Percentiles rank a stretch among this genome's conserved stretches.
Conservation (phyloP, 345 rosid species). For the Carallia pectinifolia region DNA sequence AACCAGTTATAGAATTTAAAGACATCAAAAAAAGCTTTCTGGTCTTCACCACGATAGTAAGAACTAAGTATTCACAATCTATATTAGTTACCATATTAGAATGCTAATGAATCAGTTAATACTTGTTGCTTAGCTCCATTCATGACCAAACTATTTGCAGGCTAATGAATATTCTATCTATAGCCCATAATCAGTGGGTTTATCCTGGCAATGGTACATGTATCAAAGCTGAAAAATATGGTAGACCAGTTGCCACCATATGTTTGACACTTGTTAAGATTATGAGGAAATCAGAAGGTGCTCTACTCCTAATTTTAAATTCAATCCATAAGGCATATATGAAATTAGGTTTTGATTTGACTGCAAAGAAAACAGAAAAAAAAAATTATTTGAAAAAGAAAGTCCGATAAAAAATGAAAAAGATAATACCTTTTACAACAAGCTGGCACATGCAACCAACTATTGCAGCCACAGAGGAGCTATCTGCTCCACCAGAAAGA, state of each 20-base stretch:
- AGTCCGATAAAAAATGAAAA: not conserved
- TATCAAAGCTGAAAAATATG: not conserved
- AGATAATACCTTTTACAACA: slow-evolving; percentile 71
- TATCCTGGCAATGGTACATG: not conserved
- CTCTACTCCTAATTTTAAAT: not conserved
- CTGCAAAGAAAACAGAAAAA: not conserved
- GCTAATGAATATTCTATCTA: not conserved
- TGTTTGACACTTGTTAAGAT: too few species aligned
- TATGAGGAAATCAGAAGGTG: not conserved
- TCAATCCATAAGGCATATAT: not conserved
- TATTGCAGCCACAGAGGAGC: slow-evolving; percentile 96
- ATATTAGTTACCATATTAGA: too few species aligned
- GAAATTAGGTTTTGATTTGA: not conserved
- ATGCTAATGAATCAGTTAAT: too few species aligned
- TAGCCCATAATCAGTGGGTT: not conserved
- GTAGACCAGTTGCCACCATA: not conserved
- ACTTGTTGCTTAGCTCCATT: too few species aligned
- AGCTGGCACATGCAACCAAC: slow-evolving; percentile 99
- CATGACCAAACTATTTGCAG: too few species aligned
- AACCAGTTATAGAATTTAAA: too few species aligned
- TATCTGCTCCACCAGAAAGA: slow-evolving; percentile 95
- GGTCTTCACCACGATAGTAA: too few species aligned
- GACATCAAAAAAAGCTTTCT: too few species aligned
- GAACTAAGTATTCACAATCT: too few species aligned
- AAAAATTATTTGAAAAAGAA: not conserved